Percentiles rank a stretch among this genome's conserved stretches.
phyloP scores from a whole-genome alignment of 768 basidiomycete genomes.

The Pulveroboletus sp. region DNA sequence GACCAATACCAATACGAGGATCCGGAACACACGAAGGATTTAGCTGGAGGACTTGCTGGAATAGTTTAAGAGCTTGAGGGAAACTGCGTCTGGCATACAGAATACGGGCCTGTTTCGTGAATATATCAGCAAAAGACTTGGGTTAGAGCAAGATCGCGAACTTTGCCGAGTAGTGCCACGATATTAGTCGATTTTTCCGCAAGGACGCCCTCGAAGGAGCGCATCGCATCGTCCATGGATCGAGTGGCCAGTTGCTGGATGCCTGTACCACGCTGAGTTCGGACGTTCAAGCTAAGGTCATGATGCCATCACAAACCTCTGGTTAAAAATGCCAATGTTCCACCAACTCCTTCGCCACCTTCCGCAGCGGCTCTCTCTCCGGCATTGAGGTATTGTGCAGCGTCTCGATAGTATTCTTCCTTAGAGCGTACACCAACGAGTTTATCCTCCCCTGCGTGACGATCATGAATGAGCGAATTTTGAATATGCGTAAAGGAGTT shows the following conservation, averaged over 20 bases:
- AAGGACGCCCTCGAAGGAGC: slow-evolving; percentile 78
- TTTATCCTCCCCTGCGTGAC: slow-evolving; percentile 55
- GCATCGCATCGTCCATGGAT: slow-evolving; percentile 76
- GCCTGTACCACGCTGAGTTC: slow-evolving; percentile 40
- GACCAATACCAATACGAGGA: slow-evolving; percentile 91
- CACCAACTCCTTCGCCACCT: slow-evolving; percentile 54
- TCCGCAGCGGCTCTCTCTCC: slow-evolving; percentile 53
- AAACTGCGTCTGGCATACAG: slow-evolving; percentile 76
- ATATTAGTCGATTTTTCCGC: slow-evolving; percentile 78
- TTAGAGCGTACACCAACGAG: slow-evolving; percentile 58
- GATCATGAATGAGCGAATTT: not conserved
- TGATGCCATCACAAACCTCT: slow-evolving; percentile 57
- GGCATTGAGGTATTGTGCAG: slow-evolving; percentile 63
- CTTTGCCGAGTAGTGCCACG: slow-evolving; percentile 85
- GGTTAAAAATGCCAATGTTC: slow-evolving; percentile 58
- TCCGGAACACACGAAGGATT: slow-evolving; percentile 83
- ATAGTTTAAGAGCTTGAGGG: slow-evolving; percentile 74
- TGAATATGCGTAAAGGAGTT: slow-evolving; percentile 21
- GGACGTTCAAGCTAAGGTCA: not conserved
- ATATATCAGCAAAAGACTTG: too few species aligned
- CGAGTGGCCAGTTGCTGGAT: slow-evolving; percentile 79
- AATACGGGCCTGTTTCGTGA: slow-evolving; percentile 75
- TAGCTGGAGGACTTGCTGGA: slow-evolving; percentile 78
- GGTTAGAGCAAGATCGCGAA: slow-evolving; percentile 26
- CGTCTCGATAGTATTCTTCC: slow-evolving; percentile 65